A percentile compares a stretch with the other conserved stretches of the same genome.
These are phyloP conservation scores for Pyropia haitanensis DNA, from an alignment of 23 red algal genomes.

Conservation along the genomic window DNA sequence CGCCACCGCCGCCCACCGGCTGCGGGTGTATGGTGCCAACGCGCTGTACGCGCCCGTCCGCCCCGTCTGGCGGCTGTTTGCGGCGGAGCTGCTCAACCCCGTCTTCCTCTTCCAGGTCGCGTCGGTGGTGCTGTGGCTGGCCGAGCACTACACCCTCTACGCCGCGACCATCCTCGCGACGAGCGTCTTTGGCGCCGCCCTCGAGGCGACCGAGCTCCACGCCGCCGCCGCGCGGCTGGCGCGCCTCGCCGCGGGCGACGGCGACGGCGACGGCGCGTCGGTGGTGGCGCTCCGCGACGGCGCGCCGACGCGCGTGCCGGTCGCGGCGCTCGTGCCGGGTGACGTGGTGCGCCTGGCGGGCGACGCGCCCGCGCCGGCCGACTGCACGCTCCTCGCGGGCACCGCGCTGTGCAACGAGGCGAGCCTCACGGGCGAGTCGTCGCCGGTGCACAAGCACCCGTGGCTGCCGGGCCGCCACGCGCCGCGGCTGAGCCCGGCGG, in stretches of 20 bases:
- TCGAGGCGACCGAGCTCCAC: constrained; percentile 18
- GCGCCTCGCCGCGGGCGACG: constrained; percentile 14
- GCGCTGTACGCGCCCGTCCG: too few species aligned
- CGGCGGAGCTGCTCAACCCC: constrained; percentile 4
- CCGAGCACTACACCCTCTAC: constrained; percentile 13
- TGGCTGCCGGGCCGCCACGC: constrained; percentile 3
- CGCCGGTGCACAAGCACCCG: constrained; percentile 8
- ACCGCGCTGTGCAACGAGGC: constrained; percentile 26
- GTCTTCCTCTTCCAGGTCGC: constrained; percentile 29
- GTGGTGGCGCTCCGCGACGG: constrained; percentile 4
- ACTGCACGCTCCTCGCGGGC: constrained; percentile 15
- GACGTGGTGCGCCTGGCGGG: constrained; percentile 13
- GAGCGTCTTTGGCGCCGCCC: not conserved
- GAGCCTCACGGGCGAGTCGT: constrained; percentile 24
- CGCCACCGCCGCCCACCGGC: too few species aligned
- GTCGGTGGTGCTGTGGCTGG: constrained; percentile 18
- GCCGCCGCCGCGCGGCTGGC: constrained; percentile 7
- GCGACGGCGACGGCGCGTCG: constrained; percentile 1
- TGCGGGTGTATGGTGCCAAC: too few species aligned
- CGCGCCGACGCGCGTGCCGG: constrained; percentile 1
- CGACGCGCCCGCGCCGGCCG: constrained; percentile 13
- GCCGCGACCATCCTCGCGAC: constrained; percentile 9
- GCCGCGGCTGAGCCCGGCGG: too few species aligned
- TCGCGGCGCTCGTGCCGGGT: constrained; percentile 13
- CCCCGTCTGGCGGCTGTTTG: constrained; percentile 7